These are phyloP conservation scores for Penicillium ochrochloron DNA, from an alignment of 495 filamentous ascomycete genomes.

Conservation along the genomic window DNA sequence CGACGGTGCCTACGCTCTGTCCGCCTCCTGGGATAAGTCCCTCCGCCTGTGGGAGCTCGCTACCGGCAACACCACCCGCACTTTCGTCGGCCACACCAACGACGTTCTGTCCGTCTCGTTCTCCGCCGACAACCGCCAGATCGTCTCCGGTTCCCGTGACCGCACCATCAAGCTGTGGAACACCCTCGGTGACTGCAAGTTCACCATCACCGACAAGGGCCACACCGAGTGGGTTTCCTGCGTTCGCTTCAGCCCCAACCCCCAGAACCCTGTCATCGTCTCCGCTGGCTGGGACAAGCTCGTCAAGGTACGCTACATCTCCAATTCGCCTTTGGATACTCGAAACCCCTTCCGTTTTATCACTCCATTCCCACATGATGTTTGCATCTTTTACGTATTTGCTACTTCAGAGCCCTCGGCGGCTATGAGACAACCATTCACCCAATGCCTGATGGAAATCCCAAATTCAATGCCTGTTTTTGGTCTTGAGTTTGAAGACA, in stretches of 20 bases:
- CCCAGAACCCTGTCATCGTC: slow-evolving; percentile 99
- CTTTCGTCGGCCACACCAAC: slow-evolving; percentile 99
- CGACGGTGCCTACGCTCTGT: slow-evolving; percentile 98
- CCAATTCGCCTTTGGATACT: slow-evolving; percentile 15
- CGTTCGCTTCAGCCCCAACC: slow-evolving; percentile 99
- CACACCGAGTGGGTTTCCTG: slow-evolving; percentile 99
- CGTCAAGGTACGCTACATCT: slow-evolving; percentile 83
- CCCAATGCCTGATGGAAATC: slow-evolving; percentile 79
- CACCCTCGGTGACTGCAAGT: slow-evolving; percentile 99
- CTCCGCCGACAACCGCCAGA: slow-evolving; percentile 99
- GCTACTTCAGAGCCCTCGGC: slow-evolving; percentile 98
- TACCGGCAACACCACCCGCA: slow-evolving; percentile 92
- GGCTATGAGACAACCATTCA: slow-evolving; percentile 97
- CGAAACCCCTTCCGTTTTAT: background rate
- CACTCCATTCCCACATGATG: slow-evolving; percentile 72
- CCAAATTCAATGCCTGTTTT: slow-evolving; percentile 26
- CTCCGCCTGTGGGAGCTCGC: slow-evolving; percentile 99
- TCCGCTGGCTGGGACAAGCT: slow-evolving; percentile 99
- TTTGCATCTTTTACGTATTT: slow-evolving; percentile 96
- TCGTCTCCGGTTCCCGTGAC: slow-evolving; percentile 98
- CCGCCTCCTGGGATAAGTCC: slow-evolving; percentile 99
- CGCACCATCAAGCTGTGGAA: slow-evolving; percentile 99
- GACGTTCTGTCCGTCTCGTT: slow-evolving; percentile 99
- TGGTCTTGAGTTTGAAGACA: slow-evolving; percentile 27
- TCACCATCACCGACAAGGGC: slow-evolving; percentile 99